phyloP scores from a whole-genome alignment of 2,329 filamentous ascomycete species.

The Chaetomiaceae sp. region DNA sequence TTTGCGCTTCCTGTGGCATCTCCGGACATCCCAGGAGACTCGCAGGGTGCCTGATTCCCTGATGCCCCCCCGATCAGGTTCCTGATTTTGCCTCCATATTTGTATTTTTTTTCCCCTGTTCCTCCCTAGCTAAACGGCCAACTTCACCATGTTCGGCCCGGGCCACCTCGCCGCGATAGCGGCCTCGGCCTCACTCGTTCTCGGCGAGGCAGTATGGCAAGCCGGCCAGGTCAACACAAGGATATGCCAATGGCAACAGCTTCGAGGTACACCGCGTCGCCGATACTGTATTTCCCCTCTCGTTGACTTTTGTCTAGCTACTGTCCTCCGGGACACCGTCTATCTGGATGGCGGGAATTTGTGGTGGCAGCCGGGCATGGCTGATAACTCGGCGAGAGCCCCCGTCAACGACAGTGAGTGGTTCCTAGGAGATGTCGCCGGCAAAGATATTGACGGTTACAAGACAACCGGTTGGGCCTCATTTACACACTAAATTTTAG shows the following conservation, averaged over 20 bases:
- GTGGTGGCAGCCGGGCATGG: conserved; percentile 48
- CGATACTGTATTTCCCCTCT: background rate
- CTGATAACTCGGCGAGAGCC: conserved; percentile 38
- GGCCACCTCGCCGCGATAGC: conserved; percentile 30
- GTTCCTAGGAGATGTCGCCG: background rate
- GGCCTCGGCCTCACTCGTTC: conserved; percentile 28
- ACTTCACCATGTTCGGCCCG: conserved; percentile 30
- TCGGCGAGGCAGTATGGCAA: conserved; percentile 47
- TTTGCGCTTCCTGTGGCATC: background rate
- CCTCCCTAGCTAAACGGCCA: background rate
- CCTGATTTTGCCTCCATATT: background rate
- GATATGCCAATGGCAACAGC: conserved; percentile 55
- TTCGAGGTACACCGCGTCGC: conserved; percentile 35
- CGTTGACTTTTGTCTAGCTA: conserved; percentile 40
- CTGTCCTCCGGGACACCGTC: conserved; percentile 56
- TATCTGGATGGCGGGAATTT: conserved; percentile 62
- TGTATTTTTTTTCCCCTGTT: conserved; percentile 5
- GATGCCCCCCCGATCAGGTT: background rate
- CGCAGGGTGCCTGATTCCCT: background rate
- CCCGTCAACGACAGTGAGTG: conserved; percentile 41
- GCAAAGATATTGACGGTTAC: background rate
- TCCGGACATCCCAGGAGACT: background rate
- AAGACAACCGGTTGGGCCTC: conserved; percentile 49
- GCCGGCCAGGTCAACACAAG: conserved; percentile 50
- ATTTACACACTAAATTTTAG: conserved; percentile 58